phyloP scores from a whole-genome alignment of 768 basidiomycete genomes.

The Trametes gibbosa region DNA sequence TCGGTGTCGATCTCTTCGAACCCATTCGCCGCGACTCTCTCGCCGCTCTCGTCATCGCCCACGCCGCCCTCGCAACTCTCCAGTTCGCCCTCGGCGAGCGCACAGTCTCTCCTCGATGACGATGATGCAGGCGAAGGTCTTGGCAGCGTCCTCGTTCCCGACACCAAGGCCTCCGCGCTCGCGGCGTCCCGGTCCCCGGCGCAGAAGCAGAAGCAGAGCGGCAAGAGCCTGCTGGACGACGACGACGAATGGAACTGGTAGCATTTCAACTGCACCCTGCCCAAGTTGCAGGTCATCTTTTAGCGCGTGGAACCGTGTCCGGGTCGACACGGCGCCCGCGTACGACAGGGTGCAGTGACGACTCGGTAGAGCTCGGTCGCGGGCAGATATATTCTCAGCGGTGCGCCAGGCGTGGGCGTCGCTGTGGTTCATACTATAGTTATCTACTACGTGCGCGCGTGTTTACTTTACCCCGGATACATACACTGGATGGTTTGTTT shows the following conservation, averaged over 20 bases:
- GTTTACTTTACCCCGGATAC: no score
- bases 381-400: no score
- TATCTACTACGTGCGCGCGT: no score
- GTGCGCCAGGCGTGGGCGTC: no score
- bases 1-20: constrained; percentile 13
- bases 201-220: not conserved
- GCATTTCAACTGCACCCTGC: constrained; percentile 15
- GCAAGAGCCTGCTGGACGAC: constrained; percentile 31
- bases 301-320: not conserved
- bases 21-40: constrained; percentile 21
- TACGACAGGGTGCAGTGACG: no score
- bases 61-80: not conserved
- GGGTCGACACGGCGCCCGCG: no score
- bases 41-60: constrained; percentile 15
- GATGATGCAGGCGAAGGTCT: constrained; percentile 26
- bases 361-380: no score
- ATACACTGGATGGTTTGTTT: no score
- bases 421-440: no score
- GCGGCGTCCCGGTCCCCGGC: constrained; percentile 9
- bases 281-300: constrained; percentile 10
- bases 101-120: constrained; percentile 38
- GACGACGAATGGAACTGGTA: constrained; percentile 67
- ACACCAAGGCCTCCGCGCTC: constrained; percentile 25
- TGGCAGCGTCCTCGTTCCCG: constrained; percentile 35
- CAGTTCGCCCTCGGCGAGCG: constrained; percentile 9